These are phyloP conservation scores for Ceriops zippeliana DNA, from an alignment of 345 rosid genomes.

Conservation along the genomic window DNA sequence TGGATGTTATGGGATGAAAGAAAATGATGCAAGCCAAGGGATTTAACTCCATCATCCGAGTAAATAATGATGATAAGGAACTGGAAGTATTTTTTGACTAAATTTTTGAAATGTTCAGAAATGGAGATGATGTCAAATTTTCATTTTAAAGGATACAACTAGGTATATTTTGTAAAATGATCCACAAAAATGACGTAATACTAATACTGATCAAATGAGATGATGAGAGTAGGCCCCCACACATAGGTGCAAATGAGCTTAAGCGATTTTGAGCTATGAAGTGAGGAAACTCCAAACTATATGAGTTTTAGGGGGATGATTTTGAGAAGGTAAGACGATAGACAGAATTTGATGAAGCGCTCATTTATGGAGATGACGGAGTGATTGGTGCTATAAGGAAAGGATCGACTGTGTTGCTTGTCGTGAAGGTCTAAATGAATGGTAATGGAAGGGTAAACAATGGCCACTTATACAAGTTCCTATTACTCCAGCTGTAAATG, in stretches of 20 bases:
- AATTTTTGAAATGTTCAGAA: not conserved
- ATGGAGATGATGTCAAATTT: not conserved
- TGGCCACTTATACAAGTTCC: too few relatives aligned
- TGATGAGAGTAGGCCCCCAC: not conserved
- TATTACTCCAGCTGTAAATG: too few relatives aligned
- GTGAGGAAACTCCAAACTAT: too few relatives aligned
- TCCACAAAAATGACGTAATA: not conserved
- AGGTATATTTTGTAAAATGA: not conserved
- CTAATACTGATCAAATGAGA: not conserved
- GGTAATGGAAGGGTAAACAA: too few relatives aligned
- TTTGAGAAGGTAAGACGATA: too few relatives aligned
- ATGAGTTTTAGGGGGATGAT: too few relatives aligned
- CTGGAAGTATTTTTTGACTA: not conserved
- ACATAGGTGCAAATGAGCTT: not conserved
- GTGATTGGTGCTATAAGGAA: too few relatives aligned
- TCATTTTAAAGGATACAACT: not conserved
- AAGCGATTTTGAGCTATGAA: not conserved
- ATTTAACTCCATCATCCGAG: not conserved
- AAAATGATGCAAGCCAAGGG: too few relatives aligned
- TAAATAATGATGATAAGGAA: not conserved
- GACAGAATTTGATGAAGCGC: too few relatives aligned
- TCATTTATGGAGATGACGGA: too few relatives aligned
- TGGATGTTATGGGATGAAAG: not conserved
- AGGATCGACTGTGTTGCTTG: too few relatives aligned
- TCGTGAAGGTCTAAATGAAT: too few relatives aligned